Conservation (phyloP, 306 rosid species). For the Pachyrhizus erosus region DNA sequence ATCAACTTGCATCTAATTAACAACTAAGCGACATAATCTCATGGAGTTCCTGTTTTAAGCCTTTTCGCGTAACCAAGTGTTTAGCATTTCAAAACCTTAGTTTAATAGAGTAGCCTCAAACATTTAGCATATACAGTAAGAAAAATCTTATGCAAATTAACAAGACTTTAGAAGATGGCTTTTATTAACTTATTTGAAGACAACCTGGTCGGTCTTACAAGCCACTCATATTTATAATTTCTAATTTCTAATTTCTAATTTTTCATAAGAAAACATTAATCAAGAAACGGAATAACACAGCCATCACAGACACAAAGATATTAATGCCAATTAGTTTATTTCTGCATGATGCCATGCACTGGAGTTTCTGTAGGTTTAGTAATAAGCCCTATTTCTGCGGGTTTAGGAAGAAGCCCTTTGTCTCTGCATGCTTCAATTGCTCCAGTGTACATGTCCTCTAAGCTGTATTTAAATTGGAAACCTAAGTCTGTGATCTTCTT, state of each 20-base stretch:
- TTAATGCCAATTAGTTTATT: not conserved
- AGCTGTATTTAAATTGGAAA: slow-evolving; percentile 66
- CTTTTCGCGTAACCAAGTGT: no score
- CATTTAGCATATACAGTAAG: not conserved
- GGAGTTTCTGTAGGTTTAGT: slow-evolving; percentile 17
- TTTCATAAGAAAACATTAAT: not conserved
- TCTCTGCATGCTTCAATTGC: slow-evolving; percentile 68
- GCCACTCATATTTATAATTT: not conserved
- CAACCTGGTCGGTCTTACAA: not conserved
- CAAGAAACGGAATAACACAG: not conserved
- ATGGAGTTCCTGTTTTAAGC: no score
- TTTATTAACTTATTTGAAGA: not conserved
- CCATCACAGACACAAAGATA: not conserved
- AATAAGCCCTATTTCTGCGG: slow-evolving; percentile 56
- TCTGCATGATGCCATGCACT: not conserved
- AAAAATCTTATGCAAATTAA: not conserved
- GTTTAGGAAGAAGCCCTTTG: slow-evolving; percentile 61
- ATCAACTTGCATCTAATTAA: not conserved
- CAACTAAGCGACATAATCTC: no score
- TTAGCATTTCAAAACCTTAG: no score
- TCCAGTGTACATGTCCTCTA: slow-evolving; percentile 72
- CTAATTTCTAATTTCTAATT: no score
- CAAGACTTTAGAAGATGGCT: not conserved
- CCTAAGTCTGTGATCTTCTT: slow-evolving; percentile 70
- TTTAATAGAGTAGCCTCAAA: no score